Evolutionary conservation across 1,284 basidiomycete genomes (phyloP).

Genomic region (Ceratobasidium sp.): DNA sequence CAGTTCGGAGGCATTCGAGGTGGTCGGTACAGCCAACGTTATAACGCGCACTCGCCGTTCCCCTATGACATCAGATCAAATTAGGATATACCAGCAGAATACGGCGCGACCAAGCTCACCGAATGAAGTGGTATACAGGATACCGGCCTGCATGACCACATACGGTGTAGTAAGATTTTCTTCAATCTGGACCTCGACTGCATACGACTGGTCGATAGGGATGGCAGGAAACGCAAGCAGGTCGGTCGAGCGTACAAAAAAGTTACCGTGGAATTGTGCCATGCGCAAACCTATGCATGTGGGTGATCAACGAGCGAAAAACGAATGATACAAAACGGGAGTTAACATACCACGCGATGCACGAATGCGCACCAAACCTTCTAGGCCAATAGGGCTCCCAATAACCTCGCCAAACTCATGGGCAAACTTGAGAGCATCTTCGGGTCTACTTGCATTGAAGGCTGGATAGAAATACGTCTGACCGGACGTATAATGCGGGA

Average conservation of each 20-base stretch:
- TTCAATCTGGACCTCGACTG: slow-evolving; percentile 97
- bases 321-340: too few relatives aligned
- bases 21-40: slow-evolving; percentile 93
- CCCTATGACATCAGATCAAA: slow-evolving; percentile 59
- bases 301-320: too few relatives aligned
- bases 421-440: slow-evolving; percentile 98
- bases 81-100: too few relatives aligned
- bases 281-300: slow-evolving; percentile 72
- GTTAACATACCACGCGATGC: slow-evolving; percentile 77
- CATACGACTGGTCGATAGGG: slow-evolving; percentile 96
- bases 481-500: slow-evolving; percentile 98
- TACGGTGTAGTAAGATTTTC: slow-evolving; percentile 94
- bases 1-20: slow-evolving; percentile 91
- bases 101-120: slow-evolving; percentile 61
- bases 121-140: slow-evolving; percentile 95
- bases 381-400: slow-evolving; percentile 94
- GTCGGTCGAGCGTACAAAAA: slow-evolving; percentile 98
- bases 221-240: slow-evolving; percentile 96
- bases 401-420: slow-evolving; percentile 96
- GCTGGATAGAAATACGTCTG: slow-evolving; percentile 99
- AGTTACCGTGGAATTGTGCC: slow-evolving; percentile 99
- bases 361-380: slow-evolving; percentile 98
- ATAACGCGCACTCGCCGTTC: slow-evolving; percentile 97
- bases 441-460: slow-evolving; percentile 93
- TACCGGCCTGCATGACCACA: slow-evolving; percentile 96